Percentiles rank a stretch among this genome's conserved stretches.
Conservation (phyloP, 2,329 filamentous ascomycete genomes). For the Monosporascus cannonballus region DNA sequence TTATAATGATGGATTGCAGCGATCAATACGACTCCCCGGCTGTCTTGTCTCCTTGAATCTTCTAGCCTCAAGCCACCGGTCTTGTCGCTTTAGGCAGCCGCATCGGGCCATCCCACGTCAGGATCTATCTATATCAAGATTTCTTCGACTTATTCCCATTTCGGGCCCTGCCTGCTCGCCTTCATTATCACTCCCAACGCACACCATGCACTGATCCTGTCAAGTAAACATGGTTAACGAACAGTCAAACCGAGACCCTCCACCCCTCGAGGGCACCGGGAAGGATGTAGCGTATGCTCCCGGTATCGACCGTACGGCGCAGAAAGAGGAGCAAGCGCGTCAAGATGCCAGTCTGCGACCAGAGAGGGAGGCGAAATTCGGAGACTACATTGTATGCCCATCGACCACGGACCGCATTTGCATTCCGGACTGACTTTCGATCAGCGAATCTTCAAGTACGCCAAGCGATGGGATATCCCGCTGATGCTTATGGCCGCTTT, state of each 20-base stretch:
- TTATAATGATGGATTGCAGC: too few relatives aligned
- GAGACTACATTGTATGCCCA: constrained; percentile 36
- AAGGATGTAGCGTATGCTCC: neutral
- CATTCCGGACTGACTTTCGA: constrained; percentile 6
- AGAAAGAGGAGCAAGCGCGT: constrained; percentile 22
- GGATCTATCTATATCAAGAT: too few relatives aligned
- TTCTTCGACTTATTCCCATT: too few relatives aligned
- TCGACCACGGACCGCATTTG: neutral
- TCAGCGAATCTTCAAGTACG: constrained; percentile 48
- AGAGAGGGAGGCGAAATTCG: constrained; percentile 38
- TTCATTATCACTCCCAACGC: too few relatives aligned
- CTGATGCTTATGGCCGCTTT: constrained; percentile 40
- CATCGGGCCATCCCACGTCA: too few relatives aligned
- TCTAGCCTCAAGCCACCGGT: too few relatives aligned
- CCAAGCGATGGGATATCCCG: constrained; percentile 44
- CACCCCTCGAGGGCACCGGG: neutral
- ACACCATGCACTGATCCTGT: too few relatives aligned
- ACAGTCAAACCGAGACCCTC: neutral
- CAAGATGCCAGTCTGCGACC: constrained; percentile 32
- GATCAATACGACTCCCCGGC: too few relatives aligned
- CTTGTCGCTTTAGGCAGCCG: too few relatives aligned
- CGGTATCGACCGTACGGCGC: constrained; percentile 3
- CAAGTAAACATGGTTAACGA: neutral
- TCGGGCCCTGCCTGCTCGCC: too few relatives aligned
- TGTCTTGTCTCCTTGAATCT: too few relatives aligned